Evolutionary conservation across 371 early-diverging fungal genomes (phyloP).

Genomic region (Agmasoma carcini): DNA sequence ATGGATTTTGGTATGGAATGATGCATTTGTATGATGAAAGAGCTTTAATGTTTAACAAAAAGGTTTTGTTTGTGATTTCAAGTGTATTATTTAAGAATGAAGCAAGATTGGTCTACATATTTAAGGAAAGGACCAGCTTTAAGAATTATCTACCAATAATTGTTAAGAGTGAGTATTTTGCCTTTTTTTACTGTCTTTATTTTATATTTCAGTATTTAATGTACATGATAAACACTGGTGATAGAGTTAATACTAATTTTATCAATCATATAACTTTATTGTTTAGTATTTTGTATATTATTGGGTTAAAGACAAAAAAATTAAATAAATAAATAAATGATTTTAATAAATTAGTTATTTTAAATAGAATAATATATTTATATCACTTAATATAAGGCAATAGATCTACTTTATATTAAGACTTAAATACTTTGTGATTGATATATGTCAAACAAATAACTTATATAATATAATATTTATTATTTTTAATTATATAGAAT

Average conservation of each 20-base stretch:
- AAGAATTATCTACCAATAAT: conserved; percentile 4
- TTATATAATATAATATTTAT: no score
- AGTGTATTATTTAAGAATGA: neutral
- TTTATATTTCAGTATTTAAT: neutral
- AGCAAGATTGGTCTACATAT: neutral
- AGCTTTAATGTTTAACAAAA: no score
- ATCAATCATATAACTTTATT: neutral
- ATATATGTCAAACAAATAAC: no score
- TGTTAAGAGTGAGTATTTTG: neutral
- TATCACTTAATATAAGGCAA: no score
- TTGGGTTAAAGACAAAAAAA: no score
- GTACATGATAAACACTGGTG: neutral
- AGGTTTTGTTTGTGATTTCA: neutral
- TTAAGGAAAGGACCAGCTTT: neutral
- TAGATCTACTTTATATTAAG: no score
- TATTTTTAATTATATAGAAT: no score
- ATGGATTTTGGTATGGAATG: no score
- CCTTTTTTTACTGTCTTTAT: neutral
- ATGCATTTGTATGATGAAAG: no score
- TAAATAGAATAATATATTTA: no score
- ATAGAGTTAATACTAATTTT: conserved; percentile 6
- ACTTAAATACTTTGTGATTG: no score
- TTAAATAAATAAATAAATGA: neutral
- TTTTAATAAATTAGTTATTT: no score
- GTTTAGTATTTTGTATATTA: conserved; percentile 6